phyloP scores from a whole-genome alignment of 768 basidiomycete species.

The Rubroboletus satanas region DNA sequence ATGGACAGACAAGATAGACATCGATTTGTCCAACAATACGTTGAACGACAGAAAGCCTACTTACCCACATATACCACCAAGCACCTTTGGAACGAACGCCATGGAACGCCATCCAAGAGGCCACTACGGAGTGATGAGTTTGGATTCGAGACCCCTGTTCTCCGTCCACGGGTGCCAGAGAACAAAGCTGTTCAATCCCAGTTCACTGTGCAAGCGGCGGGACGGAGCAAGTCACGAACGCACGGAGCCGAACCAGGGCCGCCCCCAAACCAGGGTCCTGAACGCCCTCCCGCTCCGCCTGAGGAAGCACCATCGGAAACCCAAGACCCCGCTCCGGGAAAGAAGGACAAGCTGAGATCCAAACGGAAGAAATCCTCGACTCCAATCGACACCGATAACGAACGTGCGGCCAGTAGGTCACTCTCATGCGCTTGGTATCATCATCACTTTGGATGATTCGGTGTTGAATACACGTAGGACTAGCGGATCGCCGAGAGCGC shows the following conservation, averaged over 20 bases:
- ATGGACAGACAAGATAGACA: constrained; percentile 37
- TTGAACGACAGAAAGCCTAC: constrained; percentile 47
- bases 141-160: constrained; percentile 53
- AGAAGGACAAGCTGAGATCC: constrained; percentile 24
- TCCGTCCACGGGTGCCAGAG: constrained; percentile 43
- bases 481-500: constrained; percentile 61
- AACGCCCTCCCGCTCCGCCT: background rate
- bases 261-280: background rate
- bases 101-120: constrained; percentile 10
- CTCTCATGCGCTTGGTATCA: background rate
- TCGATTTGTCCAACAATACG: constrained; percentile 42
- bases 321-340: constrained; percentile 3
- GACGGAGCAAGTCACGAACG: background rate
- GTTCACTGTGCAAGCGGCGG: background rate
- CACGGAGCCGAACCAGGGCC: background rate
- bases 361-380: constrained; percentile 19
- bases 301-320: background rate
- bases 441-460: background rate
- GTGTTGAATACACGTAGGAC: constrained; percentile 38
- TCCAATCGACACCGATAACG: constrained; percentile 29
- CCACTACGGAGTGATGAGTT: constrained; percentile 17
- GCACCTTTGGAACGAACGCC: constrained; percentile 24
- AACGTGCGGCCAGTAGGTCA: constrained; percentile 36
- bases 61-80: constrained; percentile 42
- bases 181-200: constrained; percentile 6